These are phyloP conservation scores for Lichina pygmaea DNA, from an alignment of 495 filamentous ascomycete genomes.

Conservation along the genomic window DNA sequence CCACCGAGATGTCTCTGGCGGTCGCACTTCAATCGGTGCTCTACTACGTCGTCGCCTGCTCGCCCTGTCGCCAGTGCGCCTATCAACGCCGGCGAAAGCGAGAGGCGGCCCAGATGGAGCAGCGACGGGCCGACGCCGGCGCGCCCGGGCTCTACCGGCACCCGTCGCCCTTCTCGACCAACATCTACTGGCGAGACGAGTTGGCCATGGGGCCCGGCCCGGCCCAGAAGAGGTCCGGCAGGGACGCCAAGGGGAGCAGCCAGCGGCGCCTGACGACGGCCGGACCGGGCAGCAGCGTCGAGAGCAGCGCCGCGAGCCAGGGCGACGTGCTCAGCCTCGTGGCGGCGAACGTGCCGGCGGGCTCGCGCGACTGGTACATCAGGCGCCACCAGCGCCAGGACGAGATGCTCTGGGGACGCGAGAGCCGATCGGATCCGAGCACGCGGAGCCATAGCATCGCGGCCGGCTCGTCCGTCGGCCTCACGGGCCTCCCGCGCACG, in stretches of 20 bases:
- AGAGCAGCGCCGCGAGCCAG: constrained; percentile 3
- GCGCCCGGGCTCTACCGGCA: constrained; percentile 51
- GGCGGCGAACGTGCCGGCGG: neutral
- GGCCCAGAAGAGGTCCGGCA: constrained; percentile 29
- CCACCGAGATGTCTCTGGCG: constrained; percentile 20
- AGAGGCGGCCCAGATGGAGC: constrained; percentile 30
- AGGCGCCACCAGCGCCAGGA: constrained; percentile 64
- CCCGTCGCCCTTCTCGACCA: constrained; percentile 57
- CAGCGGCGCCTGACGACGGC: constrained; percentile 22
- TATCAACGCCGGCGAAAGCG: constrained; percentile 37
- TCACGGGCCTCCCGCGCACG: constrained; percentile 21
- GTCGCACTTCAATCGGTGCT: constrained; percentile 46
- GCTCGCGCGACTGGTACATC: constrained; percentile 34
- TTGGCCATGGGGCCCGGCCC: constrained; percentile 53
- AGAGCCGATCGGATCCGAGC: constrained; percentile 8
- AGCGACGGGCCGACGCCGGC: constrained; percentile 30
- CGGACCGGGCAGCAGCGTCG: constrained; percentile 6
- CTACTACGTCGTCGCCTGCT: constrained; percentile 67
- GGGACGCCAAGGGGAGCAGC: constrained; percentile 15
- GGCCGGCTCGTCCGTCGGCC: constrained; percentile 22
- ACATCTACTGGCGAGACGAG: constrained; percentile 67
- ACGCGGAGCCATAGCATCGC: constrained; percentile 6
- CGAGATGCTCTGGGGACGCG: constrained; percentile 49
- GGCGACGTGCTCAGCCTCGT: neutral
- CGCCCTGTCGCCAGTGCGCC: constrained; percentile 40